Conservation (phyloP, 164 flowering plant genomes). For the Chimonanthus salicifolius region DNA sequence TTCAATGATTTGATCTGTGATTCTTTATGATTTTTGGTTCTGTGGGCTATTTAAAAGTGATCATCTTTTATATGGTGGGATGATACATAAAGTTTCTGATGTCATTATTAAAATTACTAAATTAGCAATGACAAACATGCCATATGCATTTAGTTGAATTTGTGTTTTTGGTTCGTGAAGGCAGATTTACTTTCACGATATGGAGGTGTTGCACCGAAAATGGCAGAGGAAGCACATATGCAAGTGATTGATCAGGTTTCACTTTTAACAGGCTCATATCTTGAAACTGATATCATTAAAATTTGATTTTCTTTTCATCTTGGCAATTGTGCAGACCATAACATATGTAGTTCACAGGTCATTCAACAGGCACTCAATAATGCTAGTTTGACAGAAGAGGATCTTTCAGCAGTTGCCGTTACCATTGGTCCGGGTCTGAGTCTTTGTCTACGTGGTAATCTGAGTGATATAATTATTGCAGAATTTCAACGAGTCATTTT, state of each 20-base stretch:
- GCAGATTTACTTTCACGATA: slow-evolving; percentile 77
- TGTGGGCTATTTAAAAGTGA: not conserved
- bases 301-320: not conserved
- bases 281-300: not conserved
- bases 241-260: slow-evolving; percentile 80
- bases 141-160: not conserved
- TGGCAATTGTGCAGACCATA: not conserved
- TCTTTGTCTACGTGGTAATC: slow-evolving; percentile 86
- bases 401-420: slow-evolving; percentile 90
- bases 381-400: slow-evolving; percentile 58
- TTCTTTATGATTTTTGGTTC: not conserved
- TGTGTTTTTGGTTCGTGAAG: slow-evolving; percentile 32
- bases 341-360: slow-evolving; percentile 38
- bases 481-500: not conserved
- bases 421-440: slow-evolving; percentile 98
- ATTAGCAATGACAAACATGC: not conserved
- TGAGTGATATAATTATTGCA: not conserved
- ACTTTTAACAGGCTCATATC: not conserved
- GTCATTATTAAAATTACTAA: not conserved
- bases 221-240: slow-evolving; percentile 91
- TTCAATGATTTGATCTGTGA: not conserved
- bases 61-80: not conserved
- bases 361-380: slow-evolving; percentile 76
- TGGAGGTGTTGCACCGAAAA: slow-evolving; percentile 98
- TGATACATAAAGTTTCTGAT: not conserved